phyloP scores from a whole-genome alignment of 2,329 filamentous ascomycete genomes.

The Colletotrichum euphorbiae region DNA sequence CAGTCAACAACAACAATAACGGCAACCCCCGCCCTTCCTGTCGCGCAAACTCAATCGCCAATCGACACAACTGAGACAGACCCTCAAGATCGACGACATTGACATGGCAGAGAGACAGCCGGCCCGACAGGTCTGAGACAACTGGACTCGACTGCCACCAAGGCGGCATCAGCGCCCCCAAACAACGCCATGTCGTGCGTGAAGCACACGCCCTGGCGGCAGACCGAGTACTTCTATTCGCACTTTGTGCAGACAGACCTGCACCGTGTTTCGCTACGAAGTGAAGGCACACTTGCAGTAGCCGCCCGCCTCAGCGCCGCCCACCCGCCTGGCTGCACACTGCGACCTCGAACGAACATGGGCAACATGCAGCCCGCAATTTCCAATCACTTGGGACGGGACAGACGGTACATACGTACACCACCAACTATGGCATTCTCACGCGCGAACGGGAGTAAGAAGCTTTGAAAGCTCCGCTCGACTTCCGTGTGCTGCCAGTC shows the following conservation, averaged over 20 bases:
- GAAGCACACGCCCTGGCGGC: neutral
- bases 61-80: constrained; percentile 36
- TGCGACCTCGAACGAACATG: constrained; percentile 16
- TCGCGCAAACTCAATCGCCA: constrained; percentile 27
- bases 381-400: constrained; percentile 37
- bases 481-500: neutral
- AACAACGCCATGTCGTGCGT: neutral
- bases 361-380: constrained; percentile 30
- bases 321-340: constrained; percentile 19
- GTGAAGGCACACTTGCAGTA: constrained; percentile 17
- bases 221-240: neutral
- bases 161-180: constrained; percentile 11
- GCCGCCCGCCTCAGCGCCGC: constrained; percentile 21
- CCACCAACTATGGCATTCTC: constrained; percentile 10
- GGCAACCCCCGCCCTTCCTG: constrained; percentile 11
- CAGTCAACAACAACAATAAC: neutral
- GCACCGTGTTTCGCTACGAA: neutral
- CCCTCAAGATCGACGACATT: constrained; percentile 32
- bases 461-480: constrained; percentile 27
- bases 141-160: neutral
- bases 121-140: constrained; percentile 31
- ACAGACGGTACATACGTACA: constrained; percentile 24
- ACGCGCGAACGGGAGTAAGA: neutral
- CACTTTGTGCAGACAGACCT: too few species aligned
- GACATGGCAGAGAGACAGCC: constrained; percentile 22